Conservation (phyloP, 2,329 filamentous ascomycete genomes). For the Sarocladiaceae sp. region DNA sequence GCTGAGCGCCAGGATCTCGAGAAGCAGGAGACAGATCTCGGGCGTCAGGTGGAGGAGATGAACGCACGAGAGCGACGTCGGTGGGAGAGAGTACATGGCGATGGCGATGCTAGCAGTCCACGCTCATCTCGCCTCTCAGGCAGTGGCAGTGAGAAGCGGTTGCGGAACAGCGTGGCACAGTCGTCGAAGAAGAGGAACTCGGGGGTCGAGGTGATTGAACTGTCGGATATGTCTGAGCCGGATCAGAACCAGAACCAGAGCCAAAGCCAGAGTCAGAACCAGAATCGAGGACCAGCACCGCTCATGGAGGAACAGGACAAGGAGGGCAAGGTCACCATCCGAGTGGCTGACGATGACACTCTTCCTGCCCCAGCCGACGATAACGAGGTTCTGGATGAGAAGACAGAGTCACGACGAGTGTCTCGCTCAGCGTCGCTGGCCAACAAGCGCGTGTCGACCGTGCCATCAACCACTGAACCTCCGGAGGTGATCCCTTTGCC, state of each 20-base stretch:
- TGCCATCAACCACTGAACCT: slow-evolving; percentile 25
- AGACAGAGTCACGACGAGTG: slow-evolving; percentile 18
- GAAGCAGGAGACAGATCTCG: slow-evolving; percentile 63
- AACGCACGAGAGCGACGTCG: slow-evolving; percentile 54
- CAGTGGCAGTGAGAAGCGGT: slow-evolving; percentile 39
- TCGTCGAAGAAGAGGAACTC: slow-evolving; percentile 17
- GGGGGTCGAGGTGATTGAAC: slow-evolving; percentile 43
- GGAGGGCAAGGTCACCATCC: slow-evolving; percentile 44
- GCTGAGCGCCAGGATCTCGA: slow-evolving; percentile 49
- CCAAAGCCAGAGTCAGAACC: no score
- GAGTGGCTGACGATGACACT: slow-evolving; percentile 44
- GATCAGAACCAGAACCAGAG: slow-evolving; percentile 20
- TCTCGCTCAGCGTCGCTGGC: slow-evolving; percentile 9
- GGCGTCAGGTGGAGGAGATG: slow-evolving; percentile 57
- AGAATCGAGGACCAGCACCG: slow-evolving; percentile 27
- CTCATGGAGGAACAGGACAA: slow-evolving; percentile 36
- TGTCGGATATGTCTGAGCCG: slow-evolving; percentile 40
- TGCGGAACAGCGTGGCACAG: slow-evolving; percentile 26
- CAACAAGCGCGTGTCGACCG: slow-evolving; percentile 13
- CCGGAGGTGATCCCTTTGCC: slow-evolving; percentile 57
- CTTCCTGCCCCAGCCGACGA: slow-evolving; percentile 21
- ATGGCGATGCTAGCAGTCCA: slow-evolving; percentile 37
- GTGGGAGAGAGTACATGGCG: slow-evolving; percentile 76
- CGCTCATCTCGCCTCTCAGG: slow-evolving; percentile 42
- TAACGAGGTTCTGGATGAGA: slow-evolving; percentile 23